Base-by-base conservation (phyloP, 805 yeast species). In the Wilhelminamyces savonicus region DNA sequence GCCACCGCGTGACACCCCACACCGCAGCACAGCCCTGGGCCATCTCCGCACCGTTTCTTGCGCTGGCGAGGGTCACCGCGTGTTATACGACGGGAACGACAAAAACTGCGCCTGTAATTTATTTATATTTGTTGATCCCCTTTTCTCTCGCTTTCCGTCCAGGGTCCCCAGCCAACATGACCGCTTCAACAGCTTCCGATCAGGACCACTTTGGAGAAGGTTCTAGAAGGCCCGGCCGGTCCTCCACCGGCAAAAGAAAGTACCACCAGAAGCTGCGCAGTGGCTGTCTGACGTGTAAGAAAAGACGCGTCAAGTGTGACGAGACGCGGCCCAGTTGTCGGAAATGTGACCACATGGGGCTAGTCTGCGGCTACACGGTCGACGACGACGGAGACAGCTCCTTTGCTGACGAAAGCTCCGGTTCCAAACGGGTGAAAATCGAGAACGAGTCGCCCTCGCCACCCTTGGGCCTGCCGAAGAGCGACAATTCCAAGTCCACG, bases 251-350 rank as follows among this genome's bases (percentile, higher is more conserved):
- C 5, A 88, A 86, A 56, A 69, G 97, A 26, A 82, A 84, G 47
- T 90, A 81, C 47, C 97, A 90, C 52, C 82, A 78, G 36, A 90
- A 90, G 56, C 82, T 94, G 21, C 73, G 94, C 34, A 74, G 76
- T 33, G 97, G 97, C 0, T 88, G 97, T 58, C 72, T 78, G 23
- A 83, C 94, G 2, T 88, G 97, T 58, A 88, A 88, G 50, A 71
- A 75, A 40, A 71, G 97, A 44, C 66, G 97, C 29, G 96, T 90
- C 23, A 88, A 88, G 52, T 88, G 97, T 64, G 97, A 88, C 52
- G 97, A 90, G 54, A 62, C 63, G 1, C 81, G 77, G 36, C 97
- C 97, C 1, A 51, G 63, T 6, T 88, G 97, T 54, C 62, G 62
- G 14, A 86, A 86, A 56, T 88, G 97, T 56, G 57, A 65, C 28